Conservation (phyloP, 805 yeast genomes). For the Saturnispora halmiae region DNA sequence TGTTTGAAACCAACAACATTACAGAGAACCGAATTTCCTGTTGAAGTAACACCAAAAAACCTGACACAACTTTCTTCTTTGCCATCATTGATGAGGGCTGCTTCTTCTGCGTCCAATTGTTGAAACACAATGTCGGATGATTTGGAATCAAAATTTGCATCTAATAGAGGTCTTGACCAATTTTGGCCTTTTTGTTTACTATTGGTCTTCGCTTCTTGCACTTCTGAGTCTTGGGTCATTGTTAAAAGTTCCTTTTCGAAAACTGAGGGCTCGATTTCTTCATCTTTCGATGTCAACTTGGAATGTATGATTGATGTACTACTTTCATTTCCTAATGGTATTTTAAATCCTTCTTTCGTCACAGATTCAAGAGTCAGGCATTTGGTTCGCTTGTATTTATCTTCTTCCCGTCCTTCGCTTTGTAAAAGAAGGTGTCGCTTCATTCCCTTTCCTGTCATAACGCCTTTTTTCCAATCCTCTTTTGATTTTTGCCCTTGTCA, state of each 20-base stretch:
- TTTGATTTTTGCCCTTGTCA: not conserved
- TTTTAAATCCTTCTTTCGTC: conserved; percentile 22
- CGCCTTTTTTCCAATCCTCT: not conserved
- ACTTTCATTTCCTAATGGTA: conserved; percentile 25
- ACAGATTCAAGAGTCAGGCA: conserved; percentile 11
- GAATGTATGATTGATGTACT: conserved; percentile 23
- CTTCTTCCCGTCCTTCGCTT: conserved; percentile 2
- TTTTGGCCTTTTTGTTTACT: conserved; percentile 23
- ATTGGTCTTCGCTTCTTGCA: conserved; percentile 19
- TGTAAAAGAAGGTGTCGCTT: conserved; percentile 10
- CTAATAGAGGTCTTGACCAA: conserved; percentile 48
- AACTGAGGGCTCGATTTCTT: conserved; percentile 33
- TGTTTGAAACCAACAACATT: conserved; percentile 84
- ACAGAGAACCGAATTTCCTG: conserved; percentile 84
- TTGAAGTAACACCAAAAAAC: conserved; percentile 85
- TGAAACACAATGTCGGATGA: conserved; percentile 61
- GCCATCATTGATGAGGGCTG: conserved; percentile 28
- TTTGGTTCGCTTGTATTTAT: conserved; percentile 7
- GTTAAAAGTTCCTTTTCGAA: conserved; percentile 45
- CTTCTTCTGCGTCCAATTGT: conserved; percentile 92
- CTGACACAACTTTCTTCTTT: conserved; percentile 59
- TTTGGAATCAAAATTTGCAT: conserved; percentile 39
- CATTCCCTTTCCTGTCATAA: too few species aligned
- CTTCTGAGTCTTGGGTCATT: conserved; percentile 31
- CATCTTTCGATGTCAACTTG: conserved; percentile 23